Evolutionary conservation across 129 eudicot species (phyloP).

Genomic region (Pulicaria dysenterica): DNA sequence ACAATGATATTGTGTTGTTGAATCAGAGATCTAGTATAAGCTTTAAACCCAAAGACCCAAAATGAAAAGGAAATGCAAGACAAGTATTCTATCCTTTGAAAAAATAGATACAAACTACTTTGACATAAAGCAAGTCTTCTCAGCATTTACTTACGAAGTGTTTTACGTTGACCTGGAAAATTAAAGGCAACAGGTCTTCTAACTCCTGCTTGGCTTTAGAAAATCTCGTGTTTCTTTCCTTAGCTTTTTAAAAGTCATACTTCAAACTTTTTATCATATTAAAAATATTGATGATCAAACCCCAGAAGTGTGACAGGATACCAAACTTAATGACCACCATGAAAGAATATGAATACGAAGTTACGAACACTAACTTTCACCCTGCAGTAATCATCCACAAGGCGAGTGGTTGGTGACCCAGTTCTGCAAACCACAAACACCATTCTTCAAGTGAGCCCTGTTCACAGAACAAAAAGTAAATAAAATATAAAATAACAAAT

Average conservation of each 20-base stretch:
- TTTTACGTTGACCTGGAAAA: not conserved
- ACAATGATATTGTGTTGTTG: not conserved
- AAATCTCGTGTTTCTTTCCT: not conserved
- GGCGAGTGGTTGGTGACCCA: not conserved
- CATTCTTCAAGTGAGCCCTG: not conserved
- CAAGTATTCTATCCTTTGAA: no score
- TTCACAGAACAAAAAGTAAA: not conserved
- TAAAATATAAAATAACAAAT: not conserved
- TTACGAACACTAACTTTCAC: not conserved
- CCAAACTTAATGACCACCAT: not conserved
- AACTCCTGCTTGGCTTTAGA: not conserved
- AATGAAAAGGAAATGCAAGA: not conserved
- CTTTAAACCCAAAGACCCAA: not conserved
- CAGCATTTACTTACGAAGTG: no score
- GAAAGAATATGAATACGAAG: not conserved
- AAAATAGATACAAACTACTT: no score
- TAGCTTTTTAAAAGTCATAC: not conserved
- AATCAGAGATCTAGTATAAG: not conserved
- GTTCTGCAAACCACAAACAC: not conserved
- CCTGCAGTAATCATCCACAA: not conserved
- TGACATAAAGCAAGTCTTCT: no score
- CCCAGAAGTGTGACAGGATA: not conserved
- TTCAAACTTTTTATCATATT: not conserved
- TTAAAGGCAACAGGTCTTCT: not conserved
- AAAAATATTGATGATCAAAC: not conserved